These are phyloP conservation scores for Trichoderma pleuroti DNA, from an alignment of 2,329 filamentous ascomycete species.

Conservation along the genomic window DNA sequence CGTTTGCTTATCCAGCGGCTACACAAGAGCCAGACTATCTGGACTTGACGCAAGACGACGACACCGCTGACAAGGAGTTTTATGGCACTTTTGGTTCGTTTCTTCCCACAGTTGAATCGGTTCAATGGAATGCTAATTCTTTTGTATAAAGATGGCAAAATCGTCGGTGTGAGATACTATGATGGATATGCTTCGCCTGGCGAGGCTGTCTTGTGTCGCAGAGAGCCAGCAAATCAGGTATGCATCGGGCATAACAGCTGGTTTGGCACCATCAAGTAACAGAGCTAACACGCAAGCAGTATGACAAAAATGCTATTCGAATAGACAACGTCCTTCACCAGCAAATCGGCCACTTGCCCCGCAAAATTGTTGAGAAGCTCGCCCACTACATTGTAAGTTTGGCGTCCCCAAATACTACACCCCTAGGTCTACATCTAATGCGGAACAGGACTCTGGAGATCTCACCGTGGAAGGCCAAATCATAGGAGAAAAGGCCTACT, in stretches of 20 bases:
- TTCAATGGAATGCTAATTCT: background rate
- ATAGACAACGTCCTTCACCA: slow-evolving; percentile 70
- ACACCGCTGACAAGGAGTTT: slow-evolving; percentile 41
- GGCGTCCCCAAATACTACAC: too few relatives aligned
- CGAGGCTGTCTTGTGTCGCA: slow-evolving; percentile 58
- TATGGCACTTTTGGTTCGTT: slow-evolving; percentile 46
- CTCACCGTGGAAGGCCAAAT: slow-evolving; percentile 67
- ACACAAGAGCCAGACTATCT: slow-evolving; percentile 38
- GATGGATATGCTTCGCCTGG: slow-evolving; percentile 57
- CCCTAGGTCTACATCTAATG: background rate
- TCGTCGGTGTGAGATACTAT: slow-evolving; percentile 58
- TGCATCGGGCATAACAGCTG: background rate
- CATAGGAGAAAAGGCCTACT: slow-evolving; percentile 61
- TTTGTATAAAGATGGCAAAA: slow-evolving; percentile 40
- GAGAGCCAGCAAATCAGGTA: slow-evolving; percentile 64
- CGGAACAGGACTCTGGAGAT: slow-evolving; percentile 48
- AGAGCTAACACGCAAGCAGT: slow-evolving; percentile 32
- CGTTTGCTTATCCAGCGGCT: slow-evolving; percentile 2
- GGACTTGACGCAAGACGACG: slow-evolving; percentile 46
- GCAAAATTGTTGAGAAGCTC: slow-evolving; percentile 64
- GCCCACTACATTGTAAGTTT: slow-evolving; percentile 63
- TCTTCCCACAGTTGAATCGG: background rate
- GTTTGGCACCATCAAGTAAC: background rate
- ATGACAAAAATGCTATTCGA: slow-evolving; percentile 73
- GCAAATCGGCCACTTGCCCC: slow-evolving; percentile 78